These are phyloP conservation scores for Didymella sp. DNA, from an alignment of 2,329 filamentous ascomycete genomes.

Conservation along the genomic window DNA sequence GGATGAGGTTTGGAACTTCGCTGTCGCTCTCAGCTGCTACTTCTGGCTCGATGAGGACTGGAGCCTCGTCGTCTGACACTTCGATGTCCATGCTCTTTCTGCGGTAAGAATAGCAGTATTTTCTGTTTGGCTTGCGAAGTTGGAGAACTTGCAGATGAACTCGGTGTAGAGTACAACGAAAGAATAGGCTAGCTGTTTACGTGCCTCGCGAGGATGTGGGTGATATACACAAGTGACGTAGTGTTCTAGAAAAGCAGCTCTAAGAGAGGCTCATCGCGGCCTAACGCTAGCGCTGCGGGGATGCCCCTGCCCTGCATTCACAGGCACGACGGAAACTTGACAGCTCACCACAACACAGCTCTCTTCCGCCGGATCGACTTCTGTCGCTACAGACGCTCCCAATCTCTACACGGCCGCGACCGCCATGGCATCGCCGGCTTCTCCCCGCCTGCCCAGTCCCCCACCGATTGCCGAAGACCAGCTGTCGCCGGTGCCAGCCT, in stretches of 20 bases:
- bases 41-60: constrained; percentile 63
- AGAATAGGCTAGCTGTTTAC: neutral
- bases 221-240: constrained; percentile 10
- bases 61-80: constrained; percentile 44
- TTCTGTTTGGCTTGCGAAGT: neutral
- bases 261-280: constrained; percentile 7
- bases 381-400: neutral
- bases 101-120: neutral
- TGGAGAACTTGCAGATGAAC: neutral
- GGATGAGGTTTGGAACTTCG: constrained; percentile 32
- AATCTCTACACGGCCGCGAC: constrained; percentile 6
- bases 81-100: constrained; percentile 13
- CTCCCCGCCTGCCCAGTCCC: constrained; percentile 91
- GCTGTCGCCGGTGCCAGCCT: constrained; percentile 74
- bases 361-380: neutral
- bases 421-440: constrained; percentile 55
- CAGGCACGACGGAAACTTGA: constrained; percentile 24
- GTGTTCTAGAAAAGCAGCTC: constrained; percentile 9
- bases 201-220: neutral
- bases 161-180: neutral
- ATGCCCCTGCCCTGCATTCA: constrained; percentile 28
- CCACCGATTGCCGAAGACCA: constrained; percentile 95
- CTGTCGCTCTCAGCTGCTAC: constrained; percentile 30
- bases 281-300: constrained; percentile 19
- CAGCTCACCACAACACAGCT: constrained; percentile 16